Evolutionary conservation across 1,284 basidiomycete genomes (phyloP), one percentile per base, ranked within the genome.

Genomic region (Pterula multifida): DNA sequence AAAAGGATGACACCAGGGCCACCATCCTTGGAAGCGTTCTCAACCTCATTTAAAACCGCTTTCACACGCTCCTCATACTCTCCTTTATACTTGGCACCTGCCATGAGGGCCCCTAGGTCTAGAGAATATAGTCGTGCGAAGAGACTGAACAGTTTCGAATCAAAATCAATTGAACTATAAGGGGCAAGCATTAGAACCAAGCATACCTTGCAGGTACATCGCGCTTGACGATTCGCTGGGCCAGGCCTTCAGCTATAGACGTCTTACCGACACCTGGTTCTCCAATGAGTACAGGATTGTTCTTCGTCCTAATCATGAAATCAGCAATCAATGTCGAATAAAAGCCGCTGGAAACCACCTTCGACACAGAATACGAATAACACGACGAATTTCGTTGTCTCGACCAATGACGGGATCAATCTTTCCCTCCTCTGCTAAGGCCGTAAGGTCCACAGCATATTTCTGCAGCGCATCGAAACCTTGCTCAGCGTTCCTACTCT

Each of bases 11-110:
- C 80, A 22, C 85, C 84, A 2, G 72, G 74, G 17, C 73, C 79
- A 42, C 90, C 92, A 46, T 91, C 79, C 50, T 92, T 82, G 0
- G 83, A 73, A 2, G 89, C 81, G 67, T 96, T 94, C 66, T 98
- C 95, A 54, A 98, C 85, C 67, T 98, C 96, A 64, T 81, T 81
- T 48, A 98, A 71, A 53, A 98, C 91, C 12, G 85, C 73, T 68
- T 97, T 98, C 68, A 98, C 82, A 47, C 95, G 86, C 64, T 98
- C 95, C 68, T 98, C 95, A 67, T 94, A 98, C 68, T 98, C 92
- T 53, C 94, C 94, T 65, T 91, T 92, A 72, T 90, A 95, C 65
- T 91, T 93, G 28, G 92, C 94, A 49, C 95, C 92, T 3, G 93
- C 91, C 87, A 94, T 95, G 53, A 97, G 76, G 0, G 93, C 89